Conservation (phyloP, 2,329 filamentous ascomycete species). For the Diatrype stigma region DNA sequence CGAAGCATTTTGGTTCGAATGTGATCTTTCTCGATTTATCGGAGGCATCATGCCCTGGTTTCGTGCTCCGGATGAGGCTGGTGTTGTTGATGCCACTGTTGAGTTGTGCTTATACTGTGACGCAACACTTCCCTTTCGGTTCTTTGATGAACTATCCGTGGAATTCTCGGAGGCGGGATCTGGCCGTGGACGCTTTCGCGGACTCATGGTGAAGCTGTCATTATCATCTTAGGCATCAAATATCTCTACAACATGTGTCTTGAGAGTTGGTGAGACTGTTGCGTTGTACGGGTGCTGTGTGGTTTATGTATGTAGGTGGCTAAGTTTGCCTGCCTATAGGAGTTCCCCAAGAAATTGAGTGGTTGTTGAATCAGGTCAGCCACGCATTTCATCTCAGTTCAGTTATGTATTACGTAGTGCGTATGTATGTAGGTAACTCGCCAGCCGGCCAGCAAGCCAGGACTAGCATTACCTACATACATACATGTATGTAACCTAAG, state of each 20-base stretch:
- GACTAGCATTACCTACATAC: too few relatives aligned
- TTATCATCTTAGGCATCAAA: slow-evolving; percentile 3
- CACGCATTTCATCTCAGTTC: not conserved
- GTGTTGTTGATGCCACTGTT: not conserved
- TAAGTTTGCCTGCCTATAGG: not conserved
- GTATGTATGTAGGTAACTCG: not conserved
- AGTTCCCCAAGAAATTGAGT: not conserved
- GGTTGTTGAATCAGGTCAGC: not conserved
- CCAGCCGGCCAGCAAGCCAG: not conserved
- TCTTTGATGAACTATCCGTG: slow-evolving; percentile 14
- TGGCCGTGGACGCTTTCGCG: slow-evolving; percentile 37
- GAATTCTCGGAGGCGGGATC: slow-evolving; percentile 27
- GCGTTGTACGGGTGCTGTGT: not conserved
- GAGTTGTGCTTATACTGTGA: slow-evolving; percentile 13
- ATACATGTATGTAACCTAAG: too few relatives aligned
- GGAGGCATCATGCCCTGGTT: slow-evolving; percentile 16
- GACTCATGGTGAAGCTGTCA: slow-evolving; percentile 29
- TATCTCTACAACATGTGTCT: not conserved
- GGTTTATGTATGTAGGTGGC: not conserved
- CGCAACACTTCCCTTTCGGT: slow-evolving; percentile 16
- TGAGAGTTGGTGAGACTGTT: not conserved
- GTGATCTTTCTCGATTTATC: slow-evolving; percentile 12
- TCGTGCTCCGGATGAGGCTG: slow-evolving; percentile 4
- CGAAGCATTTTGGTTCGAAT: slow-evolving; percentile 4
- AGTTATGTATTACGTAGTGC: not conserved